A percentile compares a stretch with the other conserved stretches of the same genome.
These are phyloP conservation scores for Nematocida sp. DNA, from an alignment of 371 early-diverging fungal genomes.

Conservation along the genomic window DNA sequence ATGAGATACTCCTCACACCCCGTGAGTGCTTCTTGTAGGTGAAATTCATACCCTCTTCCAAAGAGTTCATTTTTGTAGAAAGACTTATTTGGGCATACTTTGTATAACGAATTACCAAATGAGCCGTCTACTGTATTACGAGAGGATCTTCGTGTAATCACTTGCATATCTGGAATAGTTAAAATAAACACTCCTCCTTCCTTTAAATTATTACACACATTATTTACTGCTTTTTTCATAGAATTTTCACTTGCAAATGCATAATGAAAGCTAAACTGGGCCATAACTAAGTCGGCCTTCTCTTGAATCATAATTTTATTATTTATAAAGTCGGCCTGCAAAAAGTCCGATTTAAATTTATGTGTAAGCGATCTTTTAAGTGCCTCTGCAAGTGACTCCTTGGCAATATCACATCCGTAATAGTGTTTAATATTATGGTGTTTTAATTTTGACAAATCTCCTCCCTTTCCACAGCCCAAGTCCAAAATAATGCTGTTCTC, in stretches of 20 bases:
- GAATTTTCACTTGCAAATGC: constrained; percentile 81
- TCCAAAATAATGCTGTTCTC: constrained; percentile 73
- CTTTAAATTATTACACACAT: constrained; percentile 76
- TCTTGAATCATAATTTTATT: constrained; percentile 57
- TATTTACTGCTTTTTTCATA: constrained; percentile 77
- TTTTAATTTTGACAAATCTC: constrained; percentile 85
- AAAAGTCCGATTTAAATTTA: constrained; percentile 73
- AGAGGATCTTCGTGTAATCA: constrained; percentile 74
- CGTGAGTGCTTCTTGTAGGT: constrained; percentile 87
- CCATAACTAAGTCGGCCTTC: constrained; percentile 80
- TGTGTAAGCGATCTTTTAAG: constrained; percentile 72
- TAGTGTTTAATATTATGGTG: constrained; percentile 70
- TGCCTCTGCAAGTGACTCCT: constrained; percentile 83
- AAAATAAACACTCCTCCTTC: constrained; percentile 82
- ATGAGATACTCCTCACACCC: constrained; percentile 91
- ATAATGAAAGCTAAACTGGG: constrained; percentile 95
- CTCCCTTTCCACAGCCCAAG: constrained; percentile 95
- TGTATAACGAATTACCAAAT: constrained; percentile 49
- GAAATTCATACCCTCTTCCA: constrained; percentile 84
- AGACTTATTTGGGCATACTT: not conserved
- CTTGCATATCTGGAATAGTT: constrained; percentile 85
- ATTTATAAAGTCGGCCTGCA: constrained; percentile 77
- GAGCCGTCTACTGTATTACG: constrained; percentile 3
- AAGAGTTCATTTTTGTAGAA: constrained; percentile 70
- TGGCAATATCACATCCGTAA: constrained; percentile 79